Evolutionary conservation across 352 stramenopile species (phyloP), one percentile per base, ranked within the genome.

Genomic region (Phytophthora brassicae): DNA sequence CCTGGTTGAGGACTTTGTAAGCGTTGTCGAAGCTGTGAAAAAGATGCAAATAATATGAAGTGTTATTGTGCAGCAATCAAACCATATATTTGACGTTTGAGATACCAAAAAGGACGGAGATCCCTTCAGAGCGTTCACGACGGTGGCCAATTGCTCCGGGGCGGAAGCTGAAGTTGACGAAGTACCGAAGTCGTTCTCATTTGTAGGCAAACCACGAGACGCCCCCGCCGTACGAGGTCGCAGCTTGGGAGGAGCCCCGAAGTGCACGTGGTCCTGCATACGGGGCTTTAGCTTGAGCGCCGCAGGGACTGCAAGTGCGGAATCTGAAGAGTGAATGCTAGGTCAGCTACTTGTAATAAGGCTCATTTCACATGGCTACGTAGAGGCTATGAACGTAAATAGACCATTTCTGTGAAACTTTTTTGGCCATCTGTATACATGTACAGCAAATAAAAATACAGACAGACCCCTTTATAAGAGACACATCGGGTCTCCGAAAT

Each of bases 231-330:
- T 85, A 1, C 80, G 76, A 33, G 77, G 75, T 26, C 77, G 74
- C 38, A 88, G 53, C 41, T 78, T 86, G 11, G 72, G 74, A 11
- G 77, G 66, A 16, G 70, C 74, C 0, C 80, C 80, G 47, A 88
- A 84, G 26, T 64, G 74, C 56, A 76, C 54, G 17, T 87, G 81
- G 45, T 82, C 74, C 24, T 64, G 48, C 68, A 83, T 82, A 20
- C 3, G 22, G n/a, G n/a, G n/a, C n/a, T n/a, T n/a, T n/a, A n/a
- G n/a, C n/a, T n/a, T n/a, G n/a, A n/a, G n/a, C n/a, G n/a, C n/a
- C n/a, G n/a, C n/a, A n/a, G n/a, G n/a, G n/a, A n/a, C n/a, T n/a
- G n/a, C n/a, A n/a, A n/a, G n/a, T n/a, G n/a, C n/a, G n/a, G n/a
- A n/a, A n/a, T n/a, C n/a, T n/a, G n/a, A n/a, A n/a, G n/a, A n/a